Base-by-base conservation (phyloP, 1,284 basidiomycete species). In the Ustilago crameri region DNA sequence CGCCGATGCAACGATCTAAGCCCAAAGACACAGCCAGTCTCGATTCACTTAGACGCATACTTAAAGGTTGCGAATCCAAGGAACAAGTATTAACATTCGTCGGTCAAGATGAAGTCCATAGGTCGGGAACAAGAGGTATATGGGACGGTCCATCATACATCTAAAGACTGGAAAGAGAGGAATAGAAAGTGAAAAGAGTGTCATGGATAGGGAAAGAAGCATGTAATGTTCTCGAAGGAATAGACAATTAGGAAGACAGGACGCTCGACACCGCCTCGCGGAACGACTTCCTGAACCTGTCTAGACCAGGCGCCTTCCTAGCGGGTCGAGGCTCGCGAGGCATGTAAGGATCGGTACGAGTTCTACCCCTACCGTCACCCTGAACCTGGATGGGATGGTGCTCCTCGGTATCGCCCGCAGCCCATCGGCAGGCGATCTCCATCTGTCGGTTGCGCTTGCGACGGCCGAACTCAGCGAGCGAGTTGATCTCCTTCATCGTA, bases 341-440 rank as follows among this genome's bases (percentile, higher is more conserved):
- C 22, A 79, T 27, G 53, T 74, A 79, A 32, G 74, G 72, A 30
- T 79, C 76, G 38, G 47, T 64, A 24, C 79, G 51, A n/a, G 75
- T 81, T 49, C 63, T 74, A 24, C 78, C 79, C 8, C 47, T 56
- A 14, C 75, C 76, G 42, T 75, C 75, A 44, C 80, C 80, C 38
- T 69, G 73, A 35, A 81, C 62, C 46, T 80, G 80, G 40, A 80
- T 58, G 5, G 66, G 57, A 26, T 75, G 73, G 56, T 80, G 75
- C 34, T 67, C 76, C 41, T 82, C 80, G 9, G 75, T 70, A 40
- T 81, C 76, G 27, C 80, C 80, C 1, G 79, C 77, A 17, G 76
- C 77, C 80, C 80, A 82, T 34, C 78, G 59, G 47, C 76, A 76
- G 17, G 74, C 76, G 43, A 80, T 63, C 51, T 80, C 76, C 78